Base-by-base conservation (phyloP, 805 yeast species). In the Nakazawaea holstii region DNA sequence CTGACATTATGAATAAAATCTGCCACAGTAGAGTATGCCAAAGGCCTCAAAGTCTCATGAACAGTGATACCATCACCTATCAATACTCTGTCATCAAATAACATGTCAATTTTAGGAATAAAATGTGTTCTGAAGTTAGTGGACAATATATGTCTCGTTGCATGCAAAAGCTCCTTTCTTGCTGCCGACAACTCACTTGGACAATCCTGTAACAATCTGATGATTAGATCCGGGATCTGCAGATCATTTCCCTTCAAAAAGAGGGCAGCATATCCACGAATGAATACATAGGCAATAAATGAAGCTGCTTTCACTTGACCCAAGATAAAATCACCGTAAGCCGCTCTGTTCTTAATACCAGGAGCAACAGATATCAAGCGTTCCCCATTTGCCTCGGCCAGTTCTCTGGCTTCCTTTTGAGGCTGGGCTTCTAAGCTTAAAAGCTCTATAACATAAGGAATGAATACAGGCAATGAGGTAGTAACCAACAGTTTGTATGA, bases 241-340 rank as follows among this genome's bases (percentile, higher is more conserved):
- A 69, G 69, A 33, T 81, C 77, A 54, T 80, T 77, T 49, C 78
- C 75, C 50, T 73, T 74, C 51, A 86, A 64, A 46, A 84, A 72
- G 35, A 80, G 81, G 32, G 80, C 77, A 2, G 95, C 82, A 58
- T 82, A 86, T 14, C 95, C 89, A 51, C 98, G 77, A 37, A 95
- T 82, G 54, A 86, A 84, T 1, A 91, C 89, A 62, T 91, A 94
- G 0, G 98, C 98, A 57, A 94, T 68, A 56, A 94, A 92, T 0
- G 97, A 89, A 37, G 96, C 92, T 1, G 97, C 96, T 62, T 94
- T 94, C 36, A 95, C 96, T 65, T 94, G 99, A 27, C 96, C 90
- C 27, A 88, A 68, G 13, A 92, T 82, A 57, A 94, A 88, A 57
- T 94, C 98, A 50, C 94, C 86, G 65, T 84, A 94, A 0, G 86